Conservation (phyloP, 108 stramenopile species). For the Parietichytrium sp. region DNA sequence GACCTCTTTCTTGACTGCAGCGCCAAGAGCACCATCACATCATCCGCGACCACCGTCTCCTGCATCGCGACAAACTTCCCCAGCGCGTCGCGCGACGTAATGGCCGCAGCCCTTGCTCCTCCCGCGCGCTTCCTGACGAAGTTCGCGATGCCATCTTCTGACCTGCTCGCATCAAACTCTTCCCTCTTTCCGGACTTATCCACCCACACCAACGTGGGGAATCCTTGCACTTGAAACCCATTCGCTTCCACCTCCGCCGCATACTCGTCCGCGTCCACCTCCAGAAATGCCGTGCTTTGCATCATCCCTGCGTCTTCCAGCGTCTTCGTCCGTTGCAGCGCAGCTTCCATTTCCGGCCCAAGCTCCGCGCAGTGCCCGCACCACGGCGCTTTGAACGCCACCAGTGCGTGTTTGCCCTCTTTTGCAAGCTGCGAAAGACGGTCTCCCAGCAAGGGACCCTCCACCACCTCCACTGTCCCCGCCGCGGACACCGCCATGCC, state of each 20-base stretch:
- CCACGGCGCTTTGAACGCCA: slow-evolving; percentile 73
- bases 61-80: neutral
- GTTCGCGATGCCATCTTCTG: slow-evolving; percentile 52
- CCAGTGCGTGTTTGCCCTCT: slow-evolving; percentile 62
- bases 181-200: slow-evolving; percentile 48
- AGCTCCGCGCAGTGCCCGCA: slow-evolving; percentile 68
- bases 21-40: neutral
- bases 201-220: slow-evolving; percentile 66
- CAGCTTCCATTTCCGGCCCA: slow-evolving; percentile 64
- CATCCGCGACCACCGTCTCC: neutral
- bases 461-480: too few species aligned
- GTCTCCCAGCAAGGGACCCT: too few species aligned
- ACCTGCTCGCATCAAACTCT: slow-evolving; percentile 59
- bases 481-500: too few species aligned
- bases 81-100: neutral
- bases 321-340: slow-evolving; percentile 44
- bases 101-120: neutral
- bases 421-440: too few species aligned
- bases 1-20: neutral
- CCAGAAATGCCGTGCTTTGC: slow-evolving; percentile 60
- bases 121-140: slow-evolving; percentile 61
- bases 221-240: slow-evolving; percentile 54
- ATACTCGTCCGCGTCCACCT: slow-evolving; percentile 60
- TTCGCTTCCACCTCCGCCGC: slow-evolving; percentile 45
- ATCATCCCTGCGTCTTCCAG: slow-evolving; percentile 43